Base-by-base conservation (phyloP, 192 early-diverging fungal species). In the Coemansia sp. region DNA sequence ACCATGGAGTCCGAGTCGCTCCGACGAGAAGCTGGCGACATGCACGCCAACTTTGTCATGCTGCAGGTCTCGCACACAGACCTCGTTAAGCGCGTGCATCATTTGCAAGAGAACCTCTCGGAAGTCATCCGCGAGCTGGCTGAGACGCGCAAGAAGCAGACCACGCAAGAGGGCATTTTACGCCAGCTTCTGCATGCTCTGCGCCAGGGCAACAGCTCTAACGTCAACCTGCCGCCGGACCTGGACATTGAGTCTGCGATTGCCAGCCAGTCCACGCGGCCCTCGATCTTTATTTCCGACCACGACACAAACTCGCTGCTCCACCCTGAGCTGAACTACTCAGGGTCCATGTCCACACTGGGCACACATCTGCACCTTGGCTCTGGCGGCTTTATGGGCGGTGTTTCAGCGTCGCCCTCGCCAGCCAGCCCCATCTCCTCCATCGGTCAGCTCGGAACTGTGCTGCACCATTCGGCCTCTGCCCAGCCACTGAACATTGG, bases 1-100 rank as follows among this genome's bases (percentile, higher is more conserved):
- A 85, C 93, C 3, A 92, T 93, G 86, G 93, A 95, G 56, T 85
- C 91, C 14, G 93, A 93, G 55, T 75, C 85, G 22, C 69, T 85
- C 66, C 72, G 91, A 32, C 76, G 89, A 48, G 92, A 90, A 50
- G 86, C 88, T 9, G 89, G 88, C 15, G 92, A 95, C 65, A 45
- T 95, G 37, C 84, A 89, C 22, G 83, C 75, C 5, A 90, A 92
- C 69, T 83, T 93, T 67, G 84, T 86, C 22, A 86, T 92, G 84
- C 75, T 93, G 50, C 89, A 92, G 75, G 83, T 87, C 14, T 82
- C 86, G 9, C 92, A 93, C 67, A 83, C 84, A 17, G 89, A 91
- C 49, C 83, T 93, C 52, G 73, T 87, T 38, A 87, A 89, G 75
- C 88, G 91, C 58, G 75, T 93, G 54, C 79, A 84, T 21, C 85